Percentiles rank a stretch among this genome's conserved stretches.
Conservation (phyloP, 805 yeast genomes). For the Yamadazyma nakazawae region DNA sequence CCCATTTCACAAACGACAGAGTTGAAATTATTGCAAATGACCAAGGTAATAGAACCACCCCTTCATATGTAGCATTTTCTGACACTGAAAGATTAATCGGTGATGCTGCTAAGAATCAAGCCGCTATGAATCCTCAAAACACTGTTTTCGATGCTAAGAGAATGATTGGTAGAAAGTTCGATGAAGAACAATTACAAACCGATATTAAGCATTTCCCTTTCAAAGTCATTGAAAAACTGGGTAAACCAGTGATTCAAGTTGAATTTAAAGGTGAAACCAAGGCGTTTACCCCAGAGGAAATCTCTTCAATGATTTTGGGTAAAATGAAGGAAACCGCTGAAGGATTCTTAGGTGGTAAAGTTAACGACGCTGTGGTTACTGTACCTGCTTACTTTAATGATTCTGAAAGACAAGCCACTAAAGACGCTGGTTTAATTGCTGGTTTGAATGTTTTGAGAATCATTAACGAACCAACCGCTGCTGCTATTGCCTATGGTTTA, state of each 20-base stretch:
- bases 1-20: constrained; percentile 63
- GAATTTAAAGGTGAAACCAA: constrained; percentile 86
- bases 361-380: constrained; percentile 51
- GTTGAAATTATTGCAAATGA: constrained; percentile 96
- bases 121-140: constrained; percentile 92
- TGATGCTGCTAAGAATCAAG: constrained; percentile 98
- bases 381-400: constrained; percentile 45
- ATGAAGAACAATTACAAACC: constrained; percentile 71
- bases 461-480: constrained; percentile 45
- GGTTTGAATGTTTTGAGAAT: constrained; percentile 45
- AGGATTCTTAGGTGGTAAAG: constrained; percentile 79
- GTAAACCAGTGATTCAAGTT: constrained; percentile 85
- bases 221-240: constrained; percentile 70
- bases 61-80: constrained; percentile 94
- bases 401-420: constrained; percentile 45
- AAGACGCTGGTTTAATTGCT: constrained; percentile 44
- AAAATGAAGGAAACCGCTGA: constrained; percentile 96
- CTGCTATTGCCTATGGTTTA: constrained; percentile 45
- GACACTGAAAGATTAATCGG: constrained; percentile 94
- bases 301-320: constrained; percentile 85
- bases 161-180: constrained; percentile 79
- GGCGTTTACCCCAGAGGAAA: constrained; percentile 89
- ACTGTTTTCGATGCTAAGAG: constrained; percentile 96
- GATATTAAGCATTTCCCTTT: constrained; percentile 91
- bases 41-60: constrained; percentile 98